These are phyloP conservation scores for Solanum bukasovii DNA, from an alignment of 257 asterid genomes.

Conservation along the genomic window DNA sequence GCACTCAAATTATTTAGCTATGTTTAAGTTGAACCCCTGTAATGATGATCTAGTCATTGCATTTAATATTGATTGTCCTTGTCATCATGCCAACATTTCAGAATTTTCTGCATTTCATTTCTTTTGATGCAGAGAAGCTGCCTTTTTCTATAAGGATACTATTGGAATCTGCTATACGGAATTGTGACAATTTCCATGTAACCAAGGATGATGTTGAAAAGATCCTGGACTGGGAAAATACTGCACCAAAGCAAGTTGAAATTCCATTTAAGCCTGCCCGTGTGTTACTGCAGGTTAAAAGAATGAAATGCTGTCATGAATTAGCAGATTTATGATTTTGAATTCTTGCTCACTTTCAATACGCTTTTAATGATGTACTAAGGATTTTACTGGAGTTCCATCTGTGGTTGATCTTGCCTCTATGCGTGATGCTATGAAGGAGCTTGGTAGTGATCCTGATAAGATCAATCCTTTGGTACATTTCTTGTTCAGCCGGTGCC, in stretches of 20 bases:
- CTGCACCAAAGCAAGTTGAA: conserved; percentile 83
- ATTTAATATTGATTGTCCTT: not conserved
- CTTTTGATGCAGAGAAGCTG: conserved; percentile 47
- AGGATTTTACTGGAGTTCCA: conserved; percentile 99
- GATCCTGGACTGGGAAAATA: conserved; percentile 72
- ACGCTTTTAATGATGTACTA: not conserved
- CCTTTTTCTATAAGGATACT: conserved; percentile 72
- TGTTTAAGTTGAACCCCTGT: not conserved
- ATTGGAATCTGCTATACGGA: conserved; percentile 73
- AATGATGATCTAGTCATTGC: not conserved
- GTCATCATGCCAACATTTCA: not conserved
- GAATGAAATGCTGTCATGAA: not conserved
- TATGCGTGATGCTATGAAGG: conserved; percentile 89
- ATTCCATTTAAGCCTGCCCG: conserved; percentile 94
- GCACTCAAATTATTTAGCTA: not conserved
- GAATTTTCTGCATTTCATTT: not conserved
- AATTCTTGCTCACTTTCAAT: not conserved
- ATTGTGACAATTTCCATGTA: conserved; percentile 89
- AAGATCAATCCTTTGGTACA: conserved; percentile 83
- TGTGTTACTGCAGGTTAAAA: conserved; percentile 69
- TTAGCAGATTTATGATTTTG: not conserved
- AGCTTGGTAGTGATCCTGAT: conserved; percentile 67
- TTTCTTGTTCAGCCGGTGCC: not conserved
- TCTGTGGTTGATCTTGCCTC: conserved; percentile 92
- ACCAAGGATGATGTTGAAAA: conserved; percentile 75